These are phyloP conservation scores for Bipolaris gigantea DNA, from an alignment of 2,329 filamentous ascomycete species.

Conservation along the genomic window DNA sequence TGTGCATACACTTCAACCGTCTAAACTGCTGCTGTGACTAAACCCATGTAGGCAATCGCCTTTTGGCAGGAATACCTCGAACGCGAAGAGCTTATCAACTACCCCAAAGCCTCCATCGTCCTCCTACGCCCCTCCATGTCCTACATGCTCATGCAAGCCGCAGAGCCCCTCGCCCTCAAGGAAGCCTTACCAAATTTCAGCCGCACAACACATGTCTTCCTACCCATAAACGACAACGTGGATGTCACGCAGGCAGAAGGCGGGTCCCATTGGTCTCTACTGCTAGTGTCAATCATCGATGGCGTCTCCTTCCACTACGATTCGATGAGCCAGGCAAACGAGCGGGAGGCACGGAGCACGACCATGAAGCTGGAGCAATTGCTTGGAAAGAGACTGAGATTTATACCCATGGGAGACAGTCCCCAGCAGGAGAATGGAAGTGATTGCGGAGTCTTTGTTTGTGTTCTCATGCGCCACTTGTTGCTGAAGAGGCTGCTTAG, in stretches of 20 bases:
- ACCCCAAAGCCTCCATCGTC: slow-evolving; percentile 81
- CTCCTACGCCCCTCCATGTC: slow-evolving; percentile 92
- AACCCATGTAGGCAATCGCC: slow-evolving; percentile 72
- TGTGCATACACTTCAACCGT: slow-evolving; percentile 43
- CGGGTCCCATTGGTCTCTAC: slow-evolving; percentile 90
- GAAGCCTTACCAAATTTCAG: slow-evolving; percentile 79
- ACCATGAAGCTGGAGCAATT: slow-evolving; percentile 70
- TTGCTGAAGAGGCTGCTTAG: slow-evolving; percentile 79
- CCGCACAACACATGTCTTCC: slow-evolving; percentile 85
- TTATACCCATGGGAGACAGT: slow-evolving; percentile 79
- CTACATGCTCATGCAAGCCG: slow-evolving; percentile 81
- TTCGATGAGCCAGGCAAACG: slow-evolving; percentile 76
- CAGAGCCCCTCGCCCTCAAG: slow-evolving; percentile 58
- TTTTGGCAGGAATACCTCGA: slow-evolving; percentile 99
- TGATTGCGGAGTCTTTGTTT: slow-evolving; percentile 96
- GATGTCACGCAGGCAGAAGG: slow-evolving; percentile 80
- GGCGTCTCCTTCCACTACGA: slow-evolving; percentile 97
- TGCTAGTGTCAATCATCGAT: slow-evolving; percentile 86
- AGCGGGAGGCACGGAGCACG: slow-evolving; percentile 69
- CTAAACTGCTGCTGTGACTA: not conserved
- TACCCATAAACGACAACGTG: slow-evolving; percentile 91
- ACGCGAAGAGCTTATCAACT: slow-evolving; percentile 78
- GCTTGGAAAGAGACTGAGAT: slow-evolving; percentile 68
- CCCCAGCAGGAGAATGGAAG: slow-evolving; percentile 90
- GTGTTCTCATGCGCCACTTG: slow-evolving; percentile 92